Conservation (phyloP, 2,329 filamentous ascomycete species). For the Dothideomycetes sp. region DNA sequence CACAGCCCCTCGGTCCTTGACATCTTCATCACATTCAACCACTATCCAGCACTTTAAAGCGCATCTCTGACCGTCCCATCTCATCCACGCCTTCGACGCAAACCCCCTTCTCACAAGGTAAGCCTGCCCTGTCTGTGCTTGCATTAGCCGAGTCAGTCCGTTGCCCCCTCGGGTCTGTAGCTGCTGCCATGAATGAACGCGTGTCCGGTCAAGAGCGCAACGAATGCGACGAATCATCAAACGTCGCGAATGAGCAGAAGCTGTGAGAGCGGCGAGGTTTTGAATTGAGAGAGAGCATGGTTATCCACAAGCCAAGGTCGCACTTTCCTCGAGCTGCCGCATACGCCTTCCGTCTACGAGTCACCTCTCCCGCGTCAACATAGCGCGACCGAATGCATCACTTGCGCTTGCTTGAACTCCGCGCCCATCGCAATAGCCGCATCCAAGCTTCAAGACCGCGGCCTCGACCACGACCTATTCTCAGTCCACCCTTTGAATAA, state of each 20-base stretch:
- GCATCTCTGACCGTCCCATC: neutral
- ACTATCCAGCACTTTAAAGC: neutral
- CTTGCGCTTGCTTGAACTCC: neutral
- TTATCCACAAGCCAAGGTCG: neutral
- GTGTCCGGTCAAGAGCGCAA: neutral
- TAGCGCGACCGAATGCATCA: neutral
- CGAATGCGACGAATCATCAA: neutral
- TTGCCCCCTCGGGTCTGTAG: neutral
- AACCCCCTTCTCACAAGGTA: neutral
- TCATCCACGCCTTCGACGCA: neutral
- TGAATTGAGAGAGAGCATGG: no score
- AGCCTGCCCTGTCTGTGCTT: neutral
- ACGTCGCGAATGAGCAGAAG: neutral
- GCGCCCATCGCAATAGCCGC: conserved; percentile 4
- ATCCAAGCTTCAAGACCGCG: no score
- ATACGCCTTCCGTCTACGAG: neutral
- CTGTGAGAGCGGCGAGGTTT: neutral
- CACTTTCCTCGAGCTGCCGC: neutral
- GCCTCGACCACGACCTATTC: no score
- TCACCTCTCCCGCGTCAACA: neutral
- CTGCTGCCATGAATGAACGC: neutral
- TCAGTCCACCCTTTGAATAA: neutral
- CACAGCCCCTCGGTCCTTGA: neutral
- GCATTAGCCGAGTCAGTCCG: neutral
- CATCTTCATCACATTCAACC: neutral